Base-by-base conservation (phyloP, 2,329 filamentous ascomycete species). In the Pseudogymnoascus sp. region DNA sequence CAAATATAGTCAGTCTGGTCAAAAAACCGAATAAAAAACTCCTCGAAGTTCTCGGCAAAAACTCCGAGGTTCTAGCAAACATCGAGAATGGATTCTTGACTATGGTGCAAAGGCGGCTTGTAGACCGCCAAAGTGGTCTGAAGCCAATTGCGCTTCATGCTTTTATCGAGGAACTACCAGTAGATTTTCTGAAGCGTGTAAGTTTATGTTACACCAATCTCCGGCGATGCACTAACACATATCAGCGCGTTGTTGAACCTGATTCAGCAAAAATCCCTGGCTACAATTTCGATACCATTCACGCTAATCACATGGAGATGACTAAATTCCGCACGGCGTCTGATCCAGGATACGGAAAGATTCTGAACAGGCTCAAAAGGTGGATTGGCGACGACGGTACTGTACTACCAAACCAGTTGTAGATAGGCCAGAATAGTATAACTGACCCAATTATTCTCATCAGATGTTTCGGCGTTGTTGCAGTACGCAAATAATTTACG, bases 111-210 rank as follows among this genome's bases (percentile, higher is more conserved):
- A 15, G 22, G 14, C 41, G n/a, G 6, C 41, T 47, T 3, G 20
- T 1, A 50, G n/a, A 50, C 7, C 14, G 22, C 4, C 64, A 60
- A 2, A 58, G 69, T 33, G 61, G 7, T 1, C 60, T 64, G 6
- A 50, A 63, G 8, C 35, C 33, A 14, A 57, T 72, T 7, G 64
- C 72, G 36, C 64, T 74, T 14, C 68, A 67, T 8, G 73, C 73
- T 62, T 75, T 75, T 63, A 73, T 68, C 33, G 72, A 75, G 65
- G 71, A 74, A 62, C 64, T 74, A 11, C 69, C 71, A 6, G 15
- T 72, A 15, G 60, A 63, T 12, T 58, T 14, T 2, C 35, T 69
- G 38, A 68, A 68, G 7, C 60, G 59, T 39, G 62, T 64, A 37
- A n/a, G 53, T 59, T 20, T 11, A 14, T 38, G 20, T 15, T 30